These are phyloP conservation scores for Trichoderma hamatum DNA, from an alignment of 2,329 filamentous ascomycete species.

Conservation along the genomic window DNA sequence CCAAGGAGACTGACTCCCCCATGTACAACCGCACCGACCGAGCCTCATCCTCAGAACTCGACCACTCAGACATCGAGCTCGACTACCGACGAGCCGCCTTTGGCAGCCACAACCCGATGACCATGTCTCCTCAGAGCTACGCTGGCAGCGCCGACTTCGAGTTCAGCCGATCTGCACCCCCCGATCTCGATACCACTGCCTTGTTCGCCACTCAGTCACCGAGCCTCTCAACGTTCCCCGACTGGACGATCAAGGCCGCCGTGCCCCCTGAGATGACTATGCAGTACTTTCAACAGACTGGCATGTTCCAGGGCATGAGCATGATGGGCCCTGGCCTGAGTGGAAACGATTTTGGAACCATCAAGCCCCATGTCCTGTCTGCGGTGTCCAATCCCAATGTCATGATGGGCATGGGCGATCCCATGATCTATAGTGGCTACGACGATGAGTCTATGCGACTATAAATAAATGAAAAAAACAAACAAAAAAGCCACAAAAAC, in stretches of 20 bases:
- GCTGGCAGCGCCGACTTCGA: slow-evolving; percentile 44
- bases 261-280: slow-evolving; percentile 38
- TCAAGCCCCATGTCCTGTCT: slow-evolving; percentile 59
- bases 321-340: slow-evolving; percentile 55
- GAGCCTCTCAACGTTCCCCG: slow-evolving; percentile 38
- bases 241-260: slow-evolving; percentile 38
- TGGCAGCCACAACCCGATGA: slow-evolving; percentile 45
- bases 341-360: slow-evolving; percentile 56
- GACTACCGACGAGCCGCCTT: slow-evolving; percentile 57
- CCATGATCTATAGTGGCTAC: slow-evolving; percentile 61
- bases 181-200: slow-evolving; percentile 38
- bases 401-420: slow-evolving; percentile 61
- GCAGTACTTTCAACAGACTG: slow-evolving; percentile 49
- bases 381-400: slow-evolving; percentile 51
- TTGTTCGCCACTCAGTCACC: slow-evolving; percentile 45
- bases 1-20: slow-evolving; percentile 20
- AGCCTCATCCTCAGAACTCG: slow-evolving; percentile 57
- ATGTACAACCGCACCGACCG: slow-evolving; percentile 45
- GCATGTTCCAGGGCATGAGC: slow-evolving; percentile 48
- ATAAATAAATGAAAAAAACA: slow-evolving; percentile 31
- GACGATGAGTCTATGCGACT: slow-evolving; percentile 50
- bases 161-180: slow-evolving; percentile 39
- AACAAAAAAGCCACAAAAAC: not conserved
- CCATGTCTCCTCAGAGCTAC: slow-evolving; percentile 59
- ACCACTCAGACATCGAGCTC: slow-evolving; percentile 59